These are phyloP conservation scores for Bruguiera sexangula DNA, from an alignment of 345 rosid genomes.

Conservation along the genomic window DNA sequence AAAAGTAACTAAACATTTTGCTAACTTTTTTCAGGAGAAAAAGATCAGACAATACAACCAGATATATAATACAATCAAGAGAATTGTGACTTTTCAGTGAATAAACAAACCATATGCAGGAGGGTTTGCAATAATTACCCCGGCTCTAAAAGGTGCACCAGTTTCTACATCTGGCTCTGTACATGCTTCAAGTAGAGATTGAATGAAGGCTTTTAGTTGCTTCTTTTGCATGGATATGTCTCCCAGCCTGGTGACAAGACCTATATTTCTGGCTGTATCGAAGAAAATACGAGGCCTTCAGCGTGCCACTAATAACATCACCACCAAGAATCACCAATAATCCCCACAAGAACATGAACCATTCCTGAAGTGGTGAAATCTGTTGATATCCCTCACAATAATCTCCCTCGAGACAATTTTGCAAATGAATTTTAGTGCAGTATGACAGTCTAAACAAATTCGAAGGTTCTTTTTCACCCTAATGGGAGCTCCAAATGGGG, in stretches of 20 bases:
- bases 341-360: constrained; percentile 68
- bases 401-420: constrained; percentile 55
- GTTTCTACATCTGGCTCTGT: constrained; percentile 82
- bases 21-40: neutral
- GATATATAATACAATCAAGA: neutral
- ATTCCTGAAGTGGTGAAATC: constrained; percentile 60
- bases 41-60: neutral
- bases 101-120: constrained; percentile 76
- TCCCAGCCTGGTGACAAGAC: constrained; percentile 86
- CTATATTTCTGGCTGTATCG: constrained; percentile 99
- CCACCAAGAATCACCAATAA: constrained; percentile 39
- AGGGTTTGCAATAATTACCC: constrained; percentile 96
- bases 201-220: constrained; percentile 86
- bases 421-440: constrained; percentile 44
- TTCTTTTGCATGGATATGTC: constrained; percentile 85
- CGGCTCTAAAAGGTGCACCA: constrained; percentile 69
- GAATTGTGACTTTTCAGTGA: neutral
- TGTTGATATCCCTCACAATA: constrained; percentile 55
- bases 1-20: no score
- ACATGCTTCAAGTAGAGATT: constrained; percentile 94
- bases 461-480: constrained; percentile 67
- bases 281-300: constrained; percentile 6
- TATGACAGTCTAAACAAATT: constrained; percentile 55
- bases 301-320: no score
- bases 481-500: constrained; percentile 51